A percentile compares a stretch with the other conserved stretches of the same genome.
Conservation (phyloP, 345 rosid genomes). For the Aethionema arabicum region DNA sequence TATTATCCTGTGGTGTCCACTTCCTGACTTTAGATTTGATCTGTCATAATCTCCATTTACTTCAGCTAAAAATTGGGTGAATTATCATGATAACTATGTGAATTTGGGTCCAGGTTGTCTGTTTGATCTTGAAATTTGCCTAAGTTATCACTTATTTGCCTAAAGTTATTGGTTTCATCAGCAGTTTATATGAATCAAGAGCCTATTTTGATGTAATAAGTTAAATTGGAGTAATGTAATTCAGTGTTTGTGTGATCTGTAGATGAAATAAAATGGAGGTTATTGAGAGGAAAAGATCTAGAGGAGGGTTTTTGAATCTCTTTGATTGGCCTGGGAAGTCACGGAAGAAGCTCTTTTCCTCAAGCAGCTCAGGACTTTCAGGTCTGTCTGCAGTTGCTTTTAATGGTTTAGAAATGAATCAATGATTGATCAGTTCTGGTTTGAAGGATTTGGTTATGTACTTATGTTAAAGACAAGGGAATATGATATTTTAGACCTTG, state of each 20-base stretch:
- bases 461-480: not conserved
- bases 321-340: constrained; percentile 93
- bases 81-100: constrained; percentile 5
- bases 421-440: not conserved
- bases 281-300: constrained; percentile 61
- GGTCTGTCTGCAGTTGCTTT: constrained; percentile 42
- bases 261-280: constrained; percentile 57
- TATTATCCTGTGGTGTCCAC: constrained; percentile 29
- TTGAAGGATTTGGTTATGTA: not conserved
- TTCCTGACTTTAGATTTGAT: not conserved
- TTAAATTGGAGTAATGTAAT: constrained; percentile 1
- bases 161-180: not conserved
- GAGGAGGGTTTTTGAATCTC: constrained; percentile 62
- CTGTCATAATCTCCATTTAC: constrained; percentile 27
- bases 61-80: constrained; percentile 12
- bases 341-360: constrained; percentile 67
- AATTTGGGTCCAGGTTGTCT: not conserved
- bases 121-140: not conserved
- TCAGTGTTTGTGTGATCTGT: constrained; percentile 18
- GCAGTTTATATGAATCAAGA: constrained; percentile 11
- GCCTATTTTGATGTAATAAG: constrained; percentile 6
- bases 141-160: not conserved
- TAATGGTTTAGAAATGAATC: not conserved
- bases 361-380: constrained; percentile 44
- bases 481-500: too few relatives aligned